A percentile compares a stretch with the other conserved stretches of the same genome.
Conservation (phyloP, 148 eudicot genomes). For the Mesembryanthemum crystallinum region DNA sequence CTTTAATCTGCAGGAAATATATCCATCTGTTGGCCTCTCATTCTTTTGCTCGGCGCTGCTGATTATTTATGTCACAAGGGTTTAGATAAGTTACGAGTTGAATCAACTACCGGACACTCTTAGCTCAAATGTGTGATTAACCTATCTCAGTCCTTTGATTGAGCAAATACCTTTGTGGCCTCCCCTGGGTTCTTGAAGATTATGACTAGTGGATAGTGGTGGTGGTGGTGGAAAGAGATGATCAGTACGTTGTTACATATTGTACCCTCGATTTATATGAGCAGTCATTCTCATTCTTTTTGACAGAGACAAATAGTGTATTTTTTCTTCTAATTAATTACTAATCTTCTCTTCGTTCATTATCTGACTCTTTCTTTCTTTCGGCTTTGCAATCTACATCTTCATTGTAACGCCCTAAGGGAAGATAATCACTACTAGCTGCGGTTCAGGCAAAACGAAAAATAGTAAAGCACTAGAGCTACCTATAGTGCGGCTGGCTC, state of each 20-base stretch:
- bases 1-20: constrained; percentile 18
- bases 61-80: background rate
- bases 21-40: constrained; percentile 15
- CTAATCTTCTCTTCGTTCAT: too few relatives aligned
- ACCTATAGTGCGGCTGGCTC: too few relatives aligned
- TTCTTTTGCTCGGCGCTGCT: constrained; percentile 9
- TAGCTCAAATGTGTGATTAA: background rate
- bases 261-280: background rate
- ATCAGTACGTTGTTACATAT: constrained; percentile 22
- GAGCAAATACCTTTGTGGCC: too few relatives aligned
- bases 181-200: too few relatives aligned
- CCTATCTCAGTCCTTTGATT: too few relatives aligned
- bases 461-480: too few relatives aligned
- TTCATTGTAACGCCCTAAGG: too few relatives aligned
- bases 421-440: too few relatives aligned
- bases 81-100: background rate
- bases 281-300: constrained; percentile 26
- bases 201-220: background rate
- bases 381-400: too few relatives aligned
- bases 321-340: background rate
- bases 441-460: too few relatives aligned
- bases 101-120: background rate
- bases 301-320: background rate
- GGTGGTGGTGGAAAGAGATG: background rate
- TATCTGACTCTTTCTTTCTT: background rate